These are phyloP conservation scores for Trichocladium antarcticum DNA, from an alignment of 495 filamentous ascomycete genomes.

Conservation along the genomic window DNA sequence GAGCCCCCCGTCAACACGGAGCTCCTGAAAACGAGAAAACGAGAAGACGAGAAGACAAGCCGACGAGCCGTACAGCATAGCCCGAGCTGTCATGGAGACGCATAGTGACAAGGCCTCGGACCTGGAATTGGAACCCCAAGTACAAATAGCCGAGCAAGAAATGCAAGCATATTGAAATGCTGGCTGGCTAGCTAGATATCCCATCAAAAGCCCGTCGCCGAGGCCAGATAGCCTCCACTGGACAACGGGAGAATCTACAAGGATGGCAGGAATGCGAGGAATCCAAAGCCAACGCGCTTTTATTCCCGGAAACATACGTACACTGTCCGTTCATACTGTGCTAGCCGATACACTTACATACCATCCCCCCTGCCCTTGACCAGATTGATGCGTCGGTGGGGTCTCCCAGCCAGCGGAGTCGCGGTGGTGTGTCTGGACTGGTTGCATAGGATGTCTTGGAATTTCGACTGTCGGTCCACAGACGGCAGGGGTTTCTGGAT, in stretches of 20 bases:
- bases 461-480: conserved; percentile 16
- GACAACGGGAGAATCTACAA: background rate
- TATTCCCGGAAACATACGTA: too few relatives aligned
- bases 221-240: background rate
- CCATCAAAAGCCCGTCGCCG: background rate
- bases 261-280: background rate
- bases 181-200: too few relatives aligned
- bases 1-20: background rate
- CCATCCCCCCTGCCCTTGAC: too few relatives aligned
- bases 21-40: background rate
- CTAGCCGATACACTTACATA: too few relatives aligned
- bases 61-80: too few relatives aligned
- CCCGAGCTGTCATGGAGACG: background rate
- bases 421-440: background rate
- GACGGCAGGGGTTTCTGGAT: conserved; percentile 15
- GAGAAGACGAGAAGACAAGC: too few relatives aligned
- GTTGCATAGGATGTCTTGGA: conserved; percentile 14
- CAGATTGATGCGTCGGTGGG: background rate
- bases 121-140: background rate
- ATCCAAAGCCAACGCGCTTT: background rate
- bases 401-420: background rate
- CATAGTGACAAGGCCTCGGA: background rate
- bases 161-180: background rate
- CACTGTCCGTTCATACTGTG: too few relatives aligned
- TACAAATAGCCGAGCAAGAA: background rate